phyloP scores from a whole-genome alignment of 257 asterid species.

The Rauvolfia tetraphylla region DNA sequence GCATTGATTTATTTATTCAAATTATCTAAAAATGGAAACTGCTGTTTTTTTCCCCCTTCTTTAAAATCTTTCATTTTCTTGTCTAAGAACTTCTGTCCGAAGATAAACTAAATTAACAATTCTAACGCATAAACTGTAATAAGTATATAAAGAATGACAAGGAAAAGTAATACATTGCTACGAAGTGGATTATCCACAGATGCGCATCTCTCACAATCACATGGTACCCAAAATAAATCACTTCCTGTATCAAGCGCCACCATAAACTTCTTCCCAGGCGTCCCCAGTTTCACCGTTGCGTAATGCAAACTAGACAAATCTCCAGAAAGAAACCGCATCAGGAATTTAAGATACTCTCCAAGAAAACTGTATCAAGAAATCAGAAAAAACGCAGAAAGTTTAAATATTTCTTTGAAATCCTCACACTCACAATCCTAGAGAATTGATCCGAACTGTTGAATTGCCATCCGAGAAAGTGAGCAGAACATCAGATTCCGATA shows the following conservation, averaged over 20 bases:
- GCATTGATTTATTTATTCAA: not conserved
- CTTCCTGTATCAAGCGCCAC: slow-evolving; percentile 97
- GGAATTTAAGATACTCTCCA: slow-evolving; percentile 5
- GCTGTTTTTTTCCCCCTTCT: not conserved
- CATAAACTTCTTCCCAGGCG: slow-evolving; percentile 71
- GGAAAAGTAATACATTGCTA: slow-evolving; percentile 40
- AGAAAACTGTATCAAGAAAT: not conserved
- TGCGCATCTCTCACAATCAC: slow-evolving; percentile 59
- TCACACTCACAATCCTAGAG: slow-evolving; percentile 68
- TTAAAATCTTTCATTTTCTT: not conserved
- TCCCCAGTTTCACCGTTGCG: slow-evolving; percentile 70
- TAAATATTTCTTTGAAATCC: not conserved
- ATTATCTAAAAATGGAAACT: not conserved
- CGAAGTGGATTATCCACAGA: slow-evolving; percentile 49
- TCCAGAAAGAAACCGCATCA: slow-evolving; percentile 13
- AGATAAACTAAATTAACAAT: not conserved
- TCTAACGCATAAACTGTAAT: not conserved
- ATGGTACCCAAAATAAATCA: slow-evolving; percentile 85
- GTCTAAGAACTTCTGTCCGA: not conserved
- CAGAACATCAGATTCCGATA: slow-evolving; percentile 35
- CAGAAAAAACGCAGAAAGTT: not conserved
- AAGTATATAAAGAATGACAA: not conserved
- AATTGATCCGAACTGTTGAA: slow-evolving; percentile 58
- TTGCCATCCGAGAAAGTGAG: slow-evolving; percentile 73
- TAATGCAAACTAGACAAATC: slow-evolving; percentile 65